phyloP scores from a whole-genome alignment of 805 yeast species.

The Cyberlindnera japonica region DNA sequence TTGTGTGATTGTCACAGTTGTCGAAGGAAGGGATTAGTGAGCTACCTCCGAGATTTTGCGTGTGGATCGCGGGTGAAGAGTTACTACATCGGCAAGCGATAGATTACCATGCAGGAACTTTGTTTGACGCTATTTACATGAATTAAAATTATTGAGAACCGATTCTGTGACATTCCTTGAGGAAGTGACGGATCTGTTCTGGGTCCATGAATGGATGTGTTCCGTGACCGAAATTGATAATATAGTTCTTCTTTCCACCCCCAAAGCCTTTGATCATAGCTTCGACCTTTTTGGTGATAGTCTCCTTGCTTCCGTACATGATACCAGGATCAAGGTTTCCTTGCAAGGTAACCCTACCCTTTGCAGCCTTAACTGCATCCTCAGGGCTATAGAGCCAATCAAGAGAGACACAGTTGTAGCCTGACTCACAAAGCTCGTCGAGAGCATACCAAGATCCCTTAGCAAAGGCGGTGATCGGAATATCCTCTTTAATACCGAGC shows the following conservation, averaged over 20 bases:
- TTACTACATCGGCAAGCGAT: no score
- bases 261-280: constrained; percentile 88
- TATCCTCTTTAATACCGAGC: constrained; percentile 62
- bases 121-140: background rate
- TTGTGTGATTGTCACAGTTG: background rate
- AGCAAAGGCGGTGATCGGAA: constrained; percentile 89
- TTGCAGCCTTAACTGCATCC: constrained; percentile 72
- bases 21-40: no score
- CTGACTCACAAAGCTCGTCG: constrained; percentile 74
- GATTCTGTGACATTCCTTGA: constrained; percentile 81
- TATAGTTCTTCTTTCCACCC: constrained; percentile 89
- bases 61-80: background rate
- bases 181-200: constrained; percentile 77
- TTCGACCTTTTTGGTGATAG: constrained; percentile 75
- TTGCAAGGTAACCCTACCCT: constrained; percentile 80
- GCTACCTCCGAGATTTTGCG: no score
- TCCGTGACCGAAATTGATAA: constrained; percentile 96
- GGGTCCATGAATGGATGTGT: constrained; percentile 98
- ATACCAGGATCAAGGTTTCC: constrained; percentile 96
- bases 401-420: constrained; percentile 83
- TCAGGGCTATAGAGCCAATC: constrained; percentile 89
- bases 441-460: constrained; percentile 98
- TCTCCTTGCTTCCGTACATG: constrained; percentile 85
- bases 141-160: constrained; percentile 43
- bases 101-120: background rate